A percentile compares a stretch with the other conserved stretches of the same genome.
phyloP scores from a whole-genome alignment of 257 asterid genomes.

The Primulina tabacum region DNA sequence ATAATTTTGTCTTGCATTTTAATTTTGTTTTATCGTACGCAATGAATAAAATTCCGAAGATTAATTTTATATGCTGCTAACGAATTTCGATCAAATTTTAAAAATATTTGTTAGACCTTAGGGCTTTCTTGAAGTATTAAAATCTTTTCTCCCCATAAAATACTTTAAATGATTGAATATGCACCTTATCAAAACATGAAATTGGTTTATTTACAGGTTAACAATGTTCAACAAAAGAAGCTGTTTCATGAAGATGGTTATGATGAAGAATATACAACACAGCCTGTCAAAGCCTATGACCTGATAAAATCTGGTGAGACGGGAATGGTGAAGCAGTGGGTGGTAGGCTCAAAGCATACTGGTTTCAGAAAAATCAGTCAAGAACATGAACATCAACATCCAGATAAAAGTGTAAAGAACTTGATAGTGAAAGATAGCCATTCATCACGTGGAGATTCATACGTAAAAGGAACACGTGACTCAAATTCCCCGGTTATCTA shows the following conservation, averaged over 20 bases:
- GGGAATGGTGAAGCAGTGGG: constrained; percentile 59
- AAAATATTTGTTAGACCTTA: constrained; percentile 13
- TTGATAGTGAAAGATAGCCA: constrained; percentile 26
- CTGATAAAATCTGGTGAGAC: constrained; percentile 36
- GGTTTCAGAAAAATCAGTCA: constrained; percentile 42
- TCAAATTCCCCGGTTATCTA: constrained; percentile 26
- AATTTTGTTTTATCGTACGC: background rate
- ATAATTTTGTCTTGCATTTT: constrained; percentile 15
- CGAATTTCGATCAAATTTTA: background rate
- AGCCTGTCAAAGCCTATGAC: constrained; percentile 32
- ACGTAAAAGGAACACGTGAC: constrained; percentile 31
- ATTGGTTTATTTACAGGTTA: constrained; percentile 38
- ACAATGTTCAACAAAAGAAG: constrained; percentile 29
- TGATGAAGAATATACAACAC: constrained; percentile 29
- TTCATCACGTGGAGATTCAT: constrained; percentile 28
- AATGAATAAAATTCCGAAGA: background rate
- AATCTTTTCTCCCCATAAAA: background rate
- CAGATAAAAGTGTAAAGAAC: constrained; percentile 29
- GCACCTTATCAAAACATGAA: constrained; percentile 5
- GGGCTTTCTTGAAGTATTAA: constrained; percentile 3
- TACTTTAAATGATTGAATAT: constrained; percentile 9
- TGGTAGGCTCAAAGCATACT: constrained; percentile 61
- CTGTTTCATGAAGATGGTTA: constrained; percentile 32
- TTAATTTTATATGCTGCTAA: constrained; percentile 10
- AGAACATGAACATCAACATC: constrained; percentile 36